Percentiles rank a stretch among this genome's conserved stretches.
Conservation (phyloP, 768 basidiomycete genomes). For the Pleurotus salmoneostramineus region DNA sequence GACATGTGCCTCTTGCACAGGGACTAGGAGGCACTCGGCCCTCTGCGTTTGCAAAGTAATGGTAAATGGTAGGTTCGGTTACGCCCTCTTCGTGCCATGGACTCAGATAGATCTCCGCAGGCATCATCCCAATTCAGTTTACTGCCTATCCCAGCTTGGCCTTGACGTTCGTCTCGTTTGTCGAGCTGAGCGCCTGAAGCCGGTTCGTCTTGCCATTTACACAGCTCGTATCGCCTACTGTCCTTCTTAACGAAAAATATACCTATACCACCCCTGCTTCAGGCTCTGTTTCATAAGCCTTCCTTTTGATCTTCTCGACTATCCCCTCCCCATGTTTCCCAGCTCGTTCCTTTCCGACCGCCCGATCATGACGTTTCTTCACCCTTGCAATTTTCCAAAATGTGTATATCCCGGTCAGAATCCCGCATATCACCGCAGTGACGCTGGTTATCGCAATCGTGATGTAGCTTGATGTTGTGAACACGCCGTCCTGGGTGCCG, state of each 20-base stretch:
- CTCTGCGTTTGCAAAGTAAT: too few relatives aligned
- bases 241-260: neutral
- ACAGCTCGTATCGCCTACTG: too few relatives aligned
- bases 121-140: too few relatives aligned
- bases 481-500: slow-evolving; percentile 41
- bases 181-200: too few relatives aligned
- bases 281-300: slow-evolving; percentile 14
- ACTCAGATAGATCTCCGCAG: too few relatives aligned
- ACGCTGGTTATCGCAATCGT: slow-evolving; percentile 45
- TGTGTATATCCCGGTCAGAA: slow-evolving; percentile 35
- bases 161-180: too few relatives aligned
- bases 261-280: slow-evolving; percentile 13
- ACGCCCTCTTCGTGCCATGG: too few relatives aligned
- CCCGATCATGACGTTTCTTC: slow-evolving; percentile 35
- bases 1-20: neutral
- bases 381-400: slow-evolving; percentile 41
- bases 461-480: slow-evolving; percentile 36
- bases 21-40: neutral
- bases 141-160: too few relatives aligned
- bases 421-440: slow-evolving; percentile 35
- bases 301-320: slow-evolving; percentile 16
- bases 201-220: too few relatives aligned
- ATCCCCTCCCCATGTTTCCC: slow-evolving; percentile 43
- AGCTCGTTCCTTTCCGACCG: slow-evolving; percentile 36
- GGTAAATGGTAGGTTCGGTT: too few relatives aligned